phyloP scores from a whole-genome alignment of 2,329 filamentous ascomycete genomes.

The Penicillium sp. region DNA sequence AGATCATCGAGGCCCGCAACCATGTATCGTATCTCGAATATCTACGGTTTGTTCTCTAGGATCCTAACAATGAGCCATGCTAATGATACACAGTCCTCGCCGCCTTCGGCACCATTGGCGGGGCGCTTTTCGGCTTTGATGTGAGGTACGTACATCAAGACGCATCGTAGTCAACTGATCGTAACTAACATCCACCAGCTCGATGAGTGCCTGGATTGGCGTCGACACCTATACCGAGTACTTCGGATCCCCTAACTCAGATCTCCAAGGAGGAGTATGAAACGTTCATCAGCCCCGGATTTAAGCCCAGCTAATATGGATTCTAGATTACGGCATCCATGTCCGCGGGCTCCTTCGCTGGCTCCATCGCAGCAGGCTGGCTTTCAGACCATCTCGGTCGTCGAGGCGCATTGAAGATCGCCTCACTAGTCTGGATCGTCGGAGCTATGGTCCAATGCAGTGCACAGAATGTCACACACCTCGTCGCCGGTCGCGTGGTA shows the following conservation, averaged over 20 bases:
- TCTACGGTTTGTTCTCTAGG: conserved; percentile 36
- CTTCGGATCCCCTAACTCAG: conserved; percentile 46
- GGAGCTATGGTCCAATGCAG: conserved; percentile 28
- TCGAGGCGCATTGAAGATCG: conserved; percentile 22
- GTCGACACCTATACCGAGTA: conserved; percentile 51
- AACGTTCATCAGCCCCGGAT: not conserved
- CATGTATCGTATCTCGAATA: conserved; percentile 44
- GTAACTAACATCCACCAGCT: conserved; percentile 19
- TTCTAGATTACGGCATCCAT: conserved; percentile 59
- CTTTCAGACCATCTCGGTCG: conserved; percentile 24
- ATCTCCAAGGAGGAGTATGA: conserved; percentile 34
- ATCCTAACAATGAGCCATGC: not conserved
- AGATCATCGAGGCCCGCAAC: conserved; percentile 2
- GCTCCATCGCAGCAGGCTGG: conserved; percentile 21
- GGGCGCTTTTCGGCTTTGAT: conserved; percentile 56
- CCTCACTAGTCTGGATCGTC: conserved; percentile 24
- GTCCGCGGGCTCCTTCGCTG: conserved; percentile 23
- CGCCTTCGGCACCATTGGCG: conserved; percentile 53
- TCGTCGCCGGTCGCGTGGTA: conserved; percentile 25
- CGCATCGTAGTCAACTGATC: not conserved
- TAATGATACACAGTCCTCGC: conserved; percentile 41
- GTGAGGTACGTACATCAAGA: conserved; percentile 50
- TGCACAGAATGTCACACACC: conserved; percentile 23
- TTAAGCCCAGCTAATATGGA: not conserved
- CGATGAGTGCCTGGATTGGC: conserved; percentile 45